Percentiles rank a stretch among this genome's conserved stretches.
Evolutionary conservation across 192 early-diverging fungal genomes (phyloP).

Genomic region (Gamsiella multidivaricata): DNA sequence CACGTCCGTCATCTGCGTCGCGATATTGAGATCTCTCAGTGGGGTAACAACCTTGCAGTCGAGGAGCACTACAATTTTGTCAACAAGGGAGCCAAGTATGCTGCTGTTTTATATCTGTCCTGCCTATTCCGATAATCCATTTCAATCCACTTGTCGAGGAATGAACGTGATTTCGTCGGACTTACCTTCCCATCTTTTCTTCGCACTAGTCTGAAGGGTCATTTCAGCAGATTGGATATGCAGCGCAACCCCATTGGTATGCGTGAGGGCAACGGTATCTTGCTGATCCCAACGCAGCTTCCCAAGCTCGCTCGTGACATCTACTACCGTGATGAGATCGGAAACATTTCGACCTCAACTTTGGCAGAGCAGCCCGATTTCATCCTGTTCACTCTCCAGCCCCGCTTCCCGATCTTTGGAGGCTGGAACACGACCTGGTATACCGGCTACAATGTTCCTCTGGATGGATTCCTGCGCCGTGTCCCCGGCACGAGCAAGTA

Average conservation of each 20-base stretch:
- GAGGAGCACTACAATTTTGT: slow-evolving; percentile 84
- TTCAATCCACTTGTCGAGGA: no score
- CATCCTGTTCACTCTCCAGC: slow-evolving; percentile 79
- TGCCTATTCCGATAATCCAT: no score
- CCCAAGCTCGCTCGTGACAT: slow-evolving; percentile 78
- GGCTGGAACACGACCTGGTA: slow-evolving; percentile 99
- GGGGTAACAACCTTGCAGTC: slow-evolving; percentile 82
- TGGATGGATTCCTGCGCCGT: slow-evolving; percentile 71
- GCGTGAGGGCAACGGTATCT: slow-evolving; percentile 54
- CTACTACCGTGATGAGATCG: slow-evolving; percentile 92
- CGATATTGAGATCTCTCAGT: slow-evolving; percentile 87
- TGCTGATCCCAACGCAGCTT: slow-evolving; percentile 53
- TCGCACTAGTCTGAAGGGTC: slow-evolving; percentile 59
- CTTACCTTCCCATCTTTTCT: background rate
- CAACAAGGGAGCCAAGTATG: slow-evolving; percentile 83
- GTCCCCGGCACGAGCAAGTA: slow-evolving; percentile 58
- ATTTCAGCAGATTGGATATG: slow-evolving; percentile 81
- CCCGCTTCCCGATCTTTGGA: slow-evolving; percentile 94
- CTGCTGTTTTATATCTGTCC: background rate
- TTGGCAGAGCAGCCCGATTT: slow-evolving; percentile 58
- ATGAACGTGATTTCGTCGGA: no score
- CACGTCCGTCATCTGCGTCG: slow-evolving; percentile 68
- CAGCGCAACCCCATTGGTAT: slow-evolving; percentile 63
- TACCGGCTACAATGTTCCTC: slow-evolving; percentile 88
- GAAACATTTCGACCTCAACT: slow-evolving; percentile 95